These are phyloP conservation scores for Phytophthora crassamura DNA, from an alignment of 352 stramenopile genomes.

Conservation along the genomic window DNA sequence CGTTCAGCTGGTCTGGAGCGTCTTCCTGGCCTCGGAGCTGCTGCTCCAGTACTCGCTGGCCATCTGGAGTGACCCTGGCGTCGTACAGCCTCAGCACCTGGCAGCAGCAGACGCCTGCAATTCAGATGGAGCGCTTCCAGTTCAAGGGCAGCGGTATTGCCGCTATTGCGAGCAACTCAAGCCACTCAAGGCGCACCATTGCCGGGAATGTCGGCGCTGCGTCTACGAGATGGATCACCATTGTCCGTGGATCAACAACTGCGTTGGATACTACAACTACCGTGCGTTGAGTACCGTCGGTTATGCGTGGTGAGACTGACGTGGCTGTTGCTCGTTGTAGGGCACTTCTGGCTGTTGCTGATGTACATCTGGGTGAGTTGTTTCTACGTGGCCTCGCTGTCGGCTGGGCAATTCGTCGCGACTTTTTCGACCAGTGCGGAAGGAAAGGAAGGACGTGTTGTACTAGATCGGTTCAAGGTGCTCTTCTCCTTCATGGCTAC, in stretches of 20 bases:
- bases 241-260: slow-evolving; percentile 98
- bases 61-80: slow-evolving; percentile 48
- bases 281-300: too few species aligned
- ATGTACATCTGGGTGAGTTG: slow-evolving; percentile 57
- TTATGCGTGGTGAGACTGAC: slow-evolving; percentile 1
- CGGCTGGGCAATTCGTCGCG: slow-evolving; percentile 37
- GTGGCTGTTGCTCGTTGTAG: slow-evolving; percentile 19
- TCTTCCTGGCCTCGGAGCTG: slow-evolving; percentile 44
- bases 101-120: background rate
- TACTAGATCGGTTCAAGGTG: slow-evolving; percentile 39
- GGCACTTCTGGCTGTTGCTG: slow-evolving; percentile 59
- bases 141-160: slow-evolving; percentile 22
- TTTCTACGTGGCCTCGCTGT: slow-evolving; percentile 47
- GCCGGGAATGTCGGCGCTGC: slow-evolving; percentile 87
- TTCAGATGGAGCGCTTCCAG: too few species aligned
- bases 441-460: slow-evolving; percentile 5
- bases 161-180: slow-evolving; percentile 30
- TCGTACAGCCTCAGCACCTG: slow-evolving; percentile 30
- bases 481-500: slow-evolving; percentile 50
- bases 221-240: slow-evolving; percentile 98
- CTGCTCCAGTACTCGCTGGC: slow-evolving; percentile 53
- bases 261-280: slow-evolving; percentile 97
- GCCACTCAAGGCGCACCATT: slow-evolving; percentile 60
- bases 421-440: slow-evolving; percentile 21
- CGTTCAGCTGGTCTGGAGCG: slow-evolving; percentile 23